phyloP scores from a whole-genome alignment of 441 rosid species.

The Bocquillonia castaneifolia region DNA sequence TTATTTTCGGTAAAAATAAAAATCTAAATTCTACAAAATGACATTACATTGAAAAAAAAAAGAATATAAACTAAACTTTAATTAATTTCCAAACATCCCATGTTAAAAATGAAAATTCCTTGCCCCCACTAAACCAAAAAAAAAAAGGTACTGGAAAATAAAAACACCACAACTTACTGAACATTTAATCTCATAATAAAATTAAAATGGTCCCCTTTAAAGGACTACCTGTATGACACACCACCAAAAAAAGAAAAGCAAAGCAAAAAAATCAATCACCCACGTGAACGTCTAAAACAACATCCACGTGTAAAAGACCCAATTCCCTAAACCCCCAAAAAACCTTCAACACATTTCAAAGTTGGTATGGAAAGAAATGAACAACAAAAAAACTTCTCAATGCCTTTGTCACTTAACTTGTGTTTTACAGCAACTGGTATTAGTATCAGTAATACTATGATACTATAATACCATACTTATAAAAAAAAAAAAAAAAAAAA shows the following conservation, averaged over 20 bases:
- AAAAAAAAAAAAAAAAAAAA: conserved; percentile 17
- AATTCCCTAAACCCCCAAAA: neutral
- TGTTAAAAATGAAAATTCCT: neutral
- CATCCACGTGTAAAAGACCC: conserved; percentile 27
- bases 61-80: neutral
- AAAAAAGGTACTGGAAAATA: neutral
- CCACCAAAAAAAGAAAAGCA: conserved; percentile 15
- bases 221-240: conserved; percentile 20
- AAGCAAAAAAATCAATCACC: neutral
- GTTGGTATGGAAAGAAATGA: conserved; percentile 40
- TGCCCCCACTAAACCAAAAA: conserved; percentile 11
- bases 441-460: no score
- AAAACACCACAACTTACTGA: no score
- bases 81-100: neutral
- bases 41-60: neutral
- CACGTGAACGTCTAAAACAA: neutral
- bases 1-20: no score
- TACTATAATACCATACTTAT: no score
- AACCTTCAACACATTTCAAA: conserved; percentile 27
- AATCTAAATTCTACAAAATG: no score
- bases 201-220: conserved; percentile 28
- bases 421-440: conserved; percentile 43
- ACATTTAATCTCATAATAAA: neutral
- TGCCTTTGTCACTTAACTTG: conserved; percentile 33
- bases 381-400: no score